A percentile compares a stretch with the other conserved stretches of the same genome.
Evolutionary conservation across 805 yeast species (phyloP).

Genomic region (Saccharomycopsis babjevae): DNA sequence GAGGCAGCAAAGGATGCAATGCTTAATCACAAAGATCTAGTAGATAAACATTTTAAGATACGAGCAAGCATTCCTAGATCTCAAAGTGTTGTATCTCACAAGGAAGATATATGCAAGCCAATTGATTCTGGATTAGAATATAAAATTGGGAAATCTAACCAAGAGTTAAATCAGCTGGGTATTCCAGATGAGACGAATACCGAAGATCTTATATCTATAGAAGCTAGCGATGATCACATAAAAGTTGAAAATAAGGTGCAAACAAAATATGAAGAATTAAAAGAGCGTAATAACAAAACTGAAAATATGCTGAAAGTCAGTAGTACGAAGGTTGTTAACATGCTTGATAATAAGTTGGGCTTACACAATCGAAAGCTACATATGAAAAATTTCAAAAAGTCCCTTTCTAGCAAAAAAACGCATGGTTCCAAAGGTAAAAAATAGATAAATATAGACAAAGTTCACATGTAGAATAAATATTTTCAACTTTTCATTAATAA

Average conservation of each 20-base stretch:
- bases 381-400: neutral
- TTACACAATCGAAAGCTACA: neutral
- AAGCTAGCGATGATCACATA: too few species aligned
- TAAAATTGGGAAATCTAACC: too few species aligned
- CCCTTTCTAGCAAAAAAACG: neutral
- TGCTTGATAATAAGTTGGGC: neutral
- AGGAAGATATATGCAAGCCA: neutral
- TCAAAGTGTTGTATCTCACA: neutral
- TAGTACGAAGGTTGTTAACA: neutral
- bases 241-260: too few species aligned
- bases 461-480: neutral
- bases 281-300: neutral
- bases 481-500: neutral
- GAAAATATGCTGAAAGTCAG: too few species aligned
- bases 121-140: neutral
- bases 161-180: too few species aligned
- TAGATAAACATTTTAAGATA: constrained; percentile 6
- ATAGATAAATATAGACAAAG: neutral
- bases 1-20: constrained; percentile 81
- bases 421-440: neutral
- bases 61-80: neutral
- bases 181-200: too few species aligned
- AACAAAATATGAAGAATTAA: too few species aligned
- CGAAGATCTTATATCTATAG: too few species aligned
- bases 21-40: constrained; percentile 27